Base-by-base conservation (phyloP, 768 basidiomycete genomes). In the Termitomyces sp. region DNA sequence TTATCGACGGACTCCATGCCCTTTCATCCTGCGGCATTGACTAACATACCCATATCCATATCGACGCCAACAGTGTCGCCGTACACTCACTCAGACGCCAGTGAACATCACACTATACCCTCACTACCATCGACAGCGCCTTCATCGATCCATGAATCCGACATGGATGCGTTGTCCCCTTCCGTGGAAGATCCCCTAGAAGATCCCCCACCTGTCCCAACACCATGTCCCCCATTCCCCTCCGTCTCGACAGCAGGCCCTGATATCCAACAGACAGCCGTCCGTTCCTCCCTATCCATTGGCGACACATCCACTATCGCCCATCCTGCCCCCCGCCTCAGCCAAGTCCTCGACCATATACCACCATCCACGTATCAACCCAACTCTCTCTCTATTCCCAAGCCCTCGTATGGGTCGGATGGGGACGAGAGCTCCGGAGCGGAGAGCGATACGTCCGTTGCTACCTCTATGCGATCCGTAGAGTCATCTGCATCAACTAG, bases 171-270 rank as follows among this genome's bases (percentile, higher is more conserved):
- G 53, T 35, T 46, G 6, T 42, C 31, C 19, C 41, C 53, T n/a
- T 52, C 61, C 23, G 30, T 47, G 35, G 49, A 50, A 45, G 28
- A 52, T 23, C 23, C 23, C 23, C 23, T 23, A 28, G 49, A 50
- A 42, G 21, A 51, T 47, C 14, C 50, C 15, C 23, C 43, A 55
- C 19, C 48, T 33, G 19, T 23, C 15, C 8, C 60, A 43, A 70
- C 74, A 1, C 78, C 74, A 38, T 75, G 76, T 0, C 62, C 79
- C 28, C 72, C 77, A 0, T 81, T 86, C 49, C 85, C 84, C 15
- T 71, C 66, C 8, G 84, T 86, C 56, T 78, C 79, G 5, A 83
- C 80, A 1, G 77, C 78, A 6, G 75, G 67, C 3, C 78, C 80
- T 0, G 75, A 75, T 47, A 62, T 50, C 23, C 38, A 26, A 37